These are phyloP conservation scores for Dovyalis caffra DNA, from an alignment of 345 rosid genomes.

Conservation along the genomic window DNA sequence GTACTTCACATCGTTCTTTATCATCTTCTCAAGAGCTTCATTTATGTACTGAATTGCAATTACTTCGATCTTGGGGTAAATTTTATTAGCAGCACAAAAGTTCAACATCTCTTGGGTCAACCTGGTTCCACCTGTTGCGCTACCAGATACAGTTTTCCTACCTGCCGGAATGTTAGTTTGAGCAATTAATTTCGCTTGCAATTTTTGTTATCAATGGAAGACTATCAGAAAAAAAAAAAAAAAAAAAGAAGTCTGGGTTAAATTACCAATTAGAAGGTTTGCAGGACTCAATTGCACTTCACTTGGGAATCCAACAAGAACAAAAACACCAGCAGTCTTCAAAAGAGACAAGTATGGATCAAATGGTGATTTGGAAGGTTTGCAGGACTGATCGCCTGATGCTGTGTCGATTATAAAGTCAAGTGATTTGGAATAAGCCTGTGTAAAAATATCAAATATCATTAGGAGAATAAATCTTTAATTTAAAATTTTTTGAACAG, in stretches of 20 bases:
- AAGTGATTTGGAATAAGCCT: constrained; percentile 61
- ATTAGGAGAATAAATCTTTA: too few species aligned
- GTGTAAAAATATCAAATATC: constrained; percentile 11
- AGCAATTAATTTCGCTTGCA: neutral
- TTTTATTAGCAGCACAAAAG: constrained; percentile 64
- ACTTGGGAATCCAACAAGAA: too few species aligned
- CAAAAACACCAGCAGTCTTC: too few species aligned
- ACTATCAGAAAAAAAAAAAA: neutral
- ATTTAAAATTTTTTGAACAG: too few species aligned
- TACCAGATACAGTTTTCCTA: constrained; percentile 60
- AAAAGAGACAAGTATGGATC: too few species aligned
- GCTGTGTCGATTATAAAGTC: constrained; percentile 84
- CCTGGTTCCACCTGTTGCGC: too few species aligned
- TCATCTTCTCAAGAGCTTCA: constrained; percentile 78
- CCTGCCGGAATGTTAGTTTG: constrained; percentile 41
- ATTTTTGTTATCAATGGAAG: neutral
- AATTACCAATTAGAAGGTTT: constrained; percentile 54
- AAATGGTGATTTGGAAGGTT: too few species aligned
- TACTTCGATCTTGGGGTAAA: constrained; percentile 70
- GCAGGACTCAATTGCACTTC: too few species aligned
- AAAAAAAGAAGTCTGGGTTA: neutral
- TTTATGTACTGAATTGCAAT: constrained; percentile 64
- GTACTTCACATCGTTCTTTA: constrained; percentile 71
- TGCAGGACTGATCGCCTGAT: constrained; percentile 89
- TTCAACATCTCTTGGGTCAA: constrained; percentile 78